These are phyloP conservation scores for Albatrellus ellisii DNA, from an alignment of 768 basidiomycete genomes.

Conservation along the genomic window DNA sequence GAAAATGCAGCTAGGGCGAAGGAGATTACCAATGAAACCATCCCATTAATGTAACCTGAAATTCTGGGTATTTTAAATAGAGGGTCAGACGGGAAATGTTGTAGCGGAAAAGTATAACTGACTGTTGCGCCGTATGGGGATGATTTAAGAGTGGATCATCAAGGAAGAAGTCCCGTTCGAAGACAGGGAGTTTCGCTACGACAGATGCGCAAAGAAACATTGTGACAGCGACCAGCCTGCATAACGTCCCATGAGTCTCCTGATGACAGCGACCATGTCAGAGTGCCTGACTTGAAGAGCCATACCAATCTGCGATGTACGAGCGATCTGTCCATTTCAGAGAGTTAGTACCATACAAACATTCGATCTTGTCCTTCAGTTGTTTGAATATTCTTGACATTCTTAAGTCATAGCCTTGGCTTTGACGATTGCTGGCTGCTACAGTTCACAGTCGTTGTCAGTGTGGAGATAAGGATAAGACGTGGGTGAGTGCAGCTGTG, in stretches of 20 bases:
- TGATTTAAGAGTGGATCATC: constrained; percentile 40
- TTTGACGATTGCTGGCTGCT: neutral
- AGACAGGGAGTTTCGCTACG: constrained; percentile 21
- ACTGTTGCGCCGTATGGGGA: constrained; percentile 10
- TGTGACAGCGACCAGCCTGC: constrained; percentile 21
- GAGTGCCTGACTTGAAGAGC: neutral
- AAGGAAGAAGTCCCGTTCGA: constrained; percentile 17
- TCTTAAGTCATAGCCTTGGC: neutral
- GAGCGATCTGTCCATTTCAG: constrained; percentile 23
- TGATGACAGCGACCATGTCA: constrained; percentile 16
- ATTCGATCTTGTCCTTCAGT: constrained; percentile 5
- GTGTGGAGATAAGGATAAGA: too few species aligned
- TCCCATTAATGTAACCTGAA: constrained; percentile 30
- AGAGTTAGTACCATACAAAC: constrained; percentile 14
- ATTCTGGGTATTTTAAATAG: constrained; percentile 26
- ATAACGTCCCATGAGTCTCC: constrained; percentile 2
- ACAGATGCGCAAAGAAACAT: constrained; percentile 31
- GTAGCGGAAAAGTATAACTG: neutral
- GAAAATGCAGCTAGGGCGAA: constrained; percentile 23
- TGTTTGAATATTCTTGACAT: constrained; percentile 7
- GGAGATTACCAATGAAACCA: constrained; percentile 35
- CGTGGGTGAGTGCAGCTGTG: too few species aligned
- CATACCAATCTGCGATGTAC: constrained; percentile 47
- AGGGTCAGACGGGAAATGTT: neutral
- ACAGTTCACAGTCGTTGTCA: too few species aligned